phyloP scores from a whole-genome alignment of 257 asterid species.

The Petunia axillaris region DNA sequence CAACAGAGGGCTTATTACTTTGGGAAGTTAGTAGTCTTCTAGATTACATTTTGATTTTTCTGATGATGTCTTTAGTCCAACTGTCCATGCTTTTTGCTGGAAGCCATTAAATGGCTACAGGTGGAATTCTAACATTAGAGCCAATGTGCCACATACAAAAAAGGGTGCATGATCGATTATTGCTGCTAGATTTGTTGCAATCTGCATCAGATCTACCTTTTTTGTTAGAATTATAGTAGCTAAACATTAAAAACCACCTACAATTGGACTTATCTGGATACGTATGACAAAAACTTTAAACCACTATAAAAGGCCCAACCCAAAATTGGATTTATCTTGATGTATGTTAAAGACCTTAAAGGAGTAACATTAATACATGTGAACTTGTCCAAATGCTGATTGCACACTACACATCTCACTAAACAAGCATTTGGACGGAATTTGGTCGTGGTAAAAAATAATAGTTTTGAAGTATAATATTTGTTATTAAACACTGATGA shows the following conservation, averaged over 20 bases:
- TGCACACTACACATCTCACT: too few relatives aligned
- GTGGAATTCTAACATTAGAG: background rate
- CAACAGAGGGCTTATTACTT: background rate
- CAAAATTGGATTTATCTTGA: background rate
- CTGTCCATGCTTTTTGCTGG: conserved; percentile 2
- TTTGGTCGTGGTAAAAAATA: too few relatives aligned
- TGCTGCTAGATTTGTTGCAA: background rate
- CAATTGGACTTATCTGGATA: background rate
- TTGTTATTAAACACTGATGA: too few relatives aligned
- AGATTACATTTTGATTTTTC: conserved; percentile 2
- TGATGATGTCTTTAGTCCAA: background rate
- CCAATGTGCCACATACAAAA: conserved; percentile 15
- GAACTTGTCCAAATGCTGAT: too few relatives aligned
- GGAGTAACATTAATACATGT: too few relatives aligned
- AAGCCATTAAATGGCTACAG: conserved; percentile 5
- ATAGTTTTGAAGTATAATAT: too few relatives aligned
- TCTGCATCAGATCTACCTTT: conserved; percentile 6
- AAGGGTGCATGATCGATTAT: background rate
- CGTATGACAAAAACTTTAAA: background rate
- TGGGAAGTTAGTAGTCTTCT: background rate
- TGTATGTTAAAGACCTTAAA: background rate
- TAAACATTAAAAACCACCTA: background rate
- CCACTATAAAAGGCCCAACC: background rate
- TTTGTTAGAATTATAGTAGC: background rate
- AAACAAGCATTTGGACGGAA: too few relatives aligned